Evolutionary conservation across 139 green algal species (phyloP).

Genomic region (Microglena sp.): DNA sequence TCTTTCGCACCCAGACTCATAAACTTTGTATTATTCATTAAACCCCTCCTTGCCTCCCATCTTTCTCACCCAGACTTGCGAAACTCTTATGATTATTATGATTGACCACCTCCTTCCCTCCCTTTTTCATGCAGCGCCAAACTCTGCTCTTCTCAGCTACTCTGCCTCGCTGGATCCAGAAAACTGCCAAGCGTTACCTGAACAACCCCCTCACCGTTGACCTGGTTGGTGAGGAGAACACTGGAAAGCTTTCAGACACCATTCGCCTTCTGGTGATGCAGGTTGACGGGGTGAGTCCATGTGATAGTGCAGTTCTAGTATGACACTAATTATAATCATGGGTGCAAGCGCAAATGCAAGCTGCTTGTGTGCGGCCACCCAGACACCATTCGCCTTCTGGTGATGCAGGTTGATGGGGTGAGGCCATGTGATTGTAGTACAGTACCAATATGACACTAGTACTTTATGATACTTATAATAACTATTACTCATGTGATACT

Average conservation of each 20-base stretch:
- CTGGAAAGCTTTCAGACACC: slow-evolving; percentile 65
- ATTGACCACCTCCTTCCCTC: no score
- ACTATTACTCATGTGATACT: no score
- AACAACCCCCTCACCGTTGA: slow-evolving; percentile 81
- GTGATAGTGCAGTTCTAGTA: background rate
- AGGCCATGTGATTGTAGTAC: background rate
- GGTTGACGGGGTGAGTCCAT: no score
- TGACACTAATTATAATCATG: background rate
- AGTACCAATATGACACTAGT: background rate
- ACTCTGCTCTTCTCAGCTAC: slow-evolving; percentile 96
- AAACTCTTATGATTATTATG: no score
- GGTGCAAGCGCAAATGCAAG: background rate
- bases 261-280: slow-evolving; percentile 50
- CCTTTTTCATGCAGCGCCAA: slow-evolving; percentile 69
- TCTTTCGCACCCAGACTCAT: no score
- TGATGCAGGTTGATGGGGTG: slow-evolving; percentile 60
- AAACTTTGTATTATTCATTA: no score
- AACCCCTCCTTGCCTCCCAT: no score
- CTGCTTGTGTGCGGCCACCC: no score
- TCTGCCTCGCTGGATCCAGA: slow-evolving; percentile 91
- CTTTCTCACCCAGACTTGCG: no score
- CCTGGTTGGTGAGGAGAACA: slow-evolving; percentile 77
- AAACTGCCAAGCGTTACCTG: slow-evolving; percentile 57
- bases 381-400: slow-evolving; percentile 49
- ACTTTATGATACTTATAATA: no score